phyloP scores from a whole-genome alignment of 495 filamentous ascomycete species.

The Darksidea phi region DNA sequence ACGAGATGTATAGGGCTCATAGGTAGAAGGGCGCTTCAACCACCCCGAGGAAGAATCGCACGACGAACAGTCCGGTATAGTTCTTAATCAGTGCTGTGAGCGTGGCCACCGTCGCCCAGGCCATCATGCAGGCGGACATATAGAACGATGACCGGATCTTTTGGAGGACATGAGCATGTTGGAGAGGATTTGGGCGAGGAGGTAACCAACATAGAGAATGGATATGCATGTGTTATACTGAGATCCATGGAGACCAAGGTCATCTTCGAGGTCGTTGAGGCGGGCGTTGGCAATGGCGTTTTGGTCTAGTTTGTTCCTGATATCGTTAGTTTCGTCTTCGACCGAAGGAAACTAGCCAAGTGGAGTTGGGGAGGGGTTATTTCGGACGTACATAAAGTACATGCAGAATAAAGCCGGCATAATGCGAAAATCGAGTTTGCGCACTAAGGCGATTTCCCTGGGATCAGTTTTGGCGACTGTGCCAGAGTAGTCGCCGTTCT shows the following conservation, averaged over 20 bases:
- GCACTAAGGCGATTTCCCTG: neutral
- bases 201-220: slow-evolving; percentile 8
- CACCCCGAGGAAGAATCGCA: slow-evolving; percentile 46
- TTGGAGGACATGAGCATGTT: slow-evolving; percentile 27
- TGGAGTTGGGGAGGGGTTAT: too few species aligned
- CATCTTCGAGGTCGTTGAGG: neutral
- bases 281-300: neutral
- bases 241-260: neutral
- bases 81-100: slow-evolving; percentile 48
- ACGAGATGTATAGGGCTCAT: slow-evolving; percentile 50
- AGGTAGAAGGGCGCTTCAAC: slow-evolving; percentile 55
- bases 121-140: slow-evolving; percentile 48
- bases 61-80: slow-evolving; percentile 46
- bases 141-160: slow-evolving; percentile 14
- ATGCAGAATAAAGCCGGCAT: neutral
- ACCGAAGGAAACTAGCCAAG: too few species aligned
- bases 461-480: neutral
- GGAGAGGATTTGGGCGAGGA: slow-evolving; percentile 21
- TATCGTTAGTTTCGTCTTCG: neutral
- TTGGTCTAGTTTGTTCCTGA: slow-evolving; percentile 5
- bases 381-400: neutral
- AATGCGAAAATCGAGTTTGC: neutral
- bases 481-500: neutral
- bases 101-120: slow-evolving; percentile 52
- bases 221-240: slow-evolving; percentile 3